Base-by-base conservation (phyloP, 2,329 filamentous ascomycete species). In the Aureobasidium melanogenum region DNA sequence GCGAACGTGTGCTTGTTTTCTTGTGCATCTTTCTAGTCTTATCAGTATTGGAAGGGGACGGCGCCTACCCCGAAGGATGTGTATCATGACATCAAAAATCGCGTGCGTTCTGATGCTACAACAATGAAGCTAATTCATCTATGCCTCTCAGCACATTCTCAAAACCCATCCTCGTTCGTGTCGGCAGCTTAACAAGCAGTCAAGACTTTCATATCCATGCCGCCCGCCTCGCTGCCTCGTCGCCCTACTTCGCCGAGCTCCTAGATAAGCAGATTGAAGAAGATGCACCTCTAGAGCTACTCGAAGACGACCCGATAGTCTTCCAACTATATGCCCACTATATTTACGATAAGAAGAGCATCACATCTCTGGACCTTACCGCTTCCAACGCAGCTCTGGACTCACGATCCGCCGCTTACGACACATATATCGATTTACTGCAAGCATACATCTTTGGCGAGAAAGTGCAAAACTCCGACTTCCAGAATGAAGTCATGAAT, bases 391-490 rank as follows among this genome's bases (percentile, higher is more conserved):
- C 41, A 15, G 26, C 44, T 39, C 44, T 50, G 32, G 48, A 55
- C 32, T 54, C 59, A 7, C 38, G 48, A 39, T 52, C 39, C 14
- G 48, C 47, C 10, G 47, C 32, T 38, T 61, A 55, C 50, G 59
- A 61, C 34, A 61, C 59, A 8, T 61, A 61, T 50, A 55, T 58
- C 28, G 47, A 59, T 30, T 30, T 62, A 30, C 39, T 62, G 14
- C 47, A 62, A 48, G 39, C 54, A 26, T 62, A 62, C 47, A 58
- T 62, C 22, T 57, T 62, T 28, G 61, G 61, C 46, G 61, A 62
- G 36, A 58, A 52, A 30, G 36, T 62, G n/a, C 52, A 58, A 17
- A 57, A 62, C n/a, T 38, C 43, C 8, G 54, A 52, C 8, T 62
- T 62, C 22, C 52, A 58, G 39, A 62, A 62, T 24, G 54, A 52